Conservation (phyloP, 352 stramenopile genomes). For the Phytopythium helicoides region DNA sequence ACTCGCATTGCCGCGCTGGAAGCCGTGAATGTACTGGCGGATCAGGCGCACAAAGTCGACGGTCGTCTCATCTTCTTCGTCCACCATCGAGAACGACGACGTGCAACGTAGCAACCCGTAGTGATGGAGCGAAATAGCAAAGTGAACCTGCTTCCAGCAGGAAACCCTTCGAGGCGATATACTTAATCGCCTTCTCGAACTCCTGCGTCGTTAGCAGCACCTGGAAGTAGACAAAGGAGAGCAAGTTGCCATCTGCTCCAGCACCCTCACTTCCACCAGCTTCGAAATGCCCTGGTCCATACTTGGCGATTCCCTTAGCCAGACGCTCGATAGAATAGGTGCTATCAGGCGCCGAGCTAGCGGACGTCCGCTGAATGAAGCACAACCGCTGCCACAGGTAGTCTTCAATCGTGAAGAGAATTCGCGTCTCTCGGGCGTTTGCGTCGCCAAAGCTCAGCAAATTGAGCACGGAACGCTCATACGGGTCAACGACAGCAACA, state of each 20-base stretch:
- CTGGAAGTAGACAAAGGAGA: conserved; percentile 77
- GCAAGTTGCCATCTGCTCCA: conserved; percentile 33
- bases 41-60: conserved; percentile 72
- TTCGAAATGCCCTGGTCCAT: conserved; percentile 74
- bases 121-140: conserved; percentile 77
- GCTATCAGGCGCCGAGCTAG: conserved; percentile 40
- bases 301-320: conserved; percentile 74
- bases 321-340: conserved; percentile 62
- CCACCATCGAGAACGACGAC: conserved; percentile 34
- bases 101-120: conserved; percentile 67
- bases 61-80: conserved; percentile 59
- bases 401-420: conserved; percentile 82
- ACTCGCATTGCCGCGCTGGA: conserved; percentile 71
- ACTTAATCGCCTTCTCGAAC: conserved; percentile 81
- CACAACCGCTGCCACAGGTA: conserved; percentile 85
- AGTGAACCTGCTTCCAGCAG: conserved; percentile 78
- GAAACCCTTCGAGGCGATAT: conserved; percentile 73
- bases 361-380: conserved; percentile 61
- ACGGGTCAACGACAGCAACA: conserved; percentile 67
- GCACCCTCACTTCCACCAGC: conserved; percentile 18
- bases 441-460: conserved; percentile 75
- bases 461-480: conserved; percentile 81
- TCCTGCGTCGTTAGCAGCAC: conserved; percentile 78
- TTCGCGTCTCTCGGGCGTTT: conserved; percentile 69
- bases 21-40: conserved; percentile 83